A percentile compares a stretch with the other conserved stretches of the same genome.
Evolutionary conservation across 768 basidiomycete genomes (phyloP).

Genomic region (Mrakia gelida): DNA sequence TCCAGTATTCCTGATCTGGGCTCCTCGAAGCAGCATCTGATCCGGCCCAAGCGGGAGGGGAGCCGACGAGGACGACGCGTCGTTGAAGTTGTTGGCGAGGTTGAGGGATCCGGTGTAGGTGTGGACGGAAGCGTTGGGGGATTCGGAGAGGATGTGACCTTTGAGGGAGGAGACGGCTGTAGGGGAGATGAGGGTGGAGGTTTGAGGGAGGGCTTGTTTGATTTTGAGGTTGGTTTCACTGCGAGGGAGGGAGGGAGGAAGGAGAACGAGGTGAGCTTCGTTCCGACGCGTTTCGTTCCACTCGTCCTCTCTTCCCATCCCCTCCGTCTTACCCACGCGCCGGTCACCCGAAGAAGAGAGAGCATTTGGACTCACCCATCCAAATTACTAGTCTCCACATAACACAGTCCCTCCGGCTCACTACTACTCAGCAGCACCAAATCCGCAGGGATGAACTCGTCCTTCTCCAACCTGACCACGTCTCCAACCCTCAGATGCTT

Average conservation of each 20-base stretch:
- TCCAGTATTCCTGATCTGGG: slow-evolving; percentile 90
- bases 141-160: slow-evolving; percentile 86
- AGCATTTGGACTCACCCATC: slow-evolving; percentile 71
- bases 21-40: slow-evolving; percentile 87
- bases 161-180: slow-evolving; percentile 64
- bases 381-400: slow-evolving; percentile 94
- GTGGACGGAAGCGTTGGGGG: slow-evolving; percentile 95
- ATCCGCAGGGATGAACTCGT: slow-evolving; percentile 96
- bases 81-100: slow-evolving; percentile 56
- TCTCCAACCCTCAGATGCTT: slow-evolving; percentile 85
- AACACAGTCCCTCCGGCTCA: slow-evolving; percentile 95
- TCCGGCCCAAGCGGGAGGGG: slow-evolving; percentile 91
- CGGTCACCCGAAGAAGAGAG: too few species aligned
- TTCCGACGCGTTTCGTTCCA: neutral
- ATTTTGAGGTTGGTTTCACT: slow-evolving; percentile 99
- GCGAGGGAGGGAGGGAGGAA: neutral
- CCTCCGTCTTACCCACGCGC: too few species aligned
- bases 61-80: slow-evolving; percentile 52
- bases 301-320: too few species aligned
- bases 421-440: slow-evolving; percentile 78
- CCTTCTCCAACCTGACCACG: slow-evolving; percentile 78
- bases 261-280: neutral
- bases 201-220: slow-evolving; percentile 86
- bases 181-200: slow-evolving; percentile 71
- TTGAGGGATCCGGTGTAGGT: slow-evolving; percentile 67